Base-by-base conservation (phyloP, 805 yeast species). In the Yarrowia sp. region DNA sequence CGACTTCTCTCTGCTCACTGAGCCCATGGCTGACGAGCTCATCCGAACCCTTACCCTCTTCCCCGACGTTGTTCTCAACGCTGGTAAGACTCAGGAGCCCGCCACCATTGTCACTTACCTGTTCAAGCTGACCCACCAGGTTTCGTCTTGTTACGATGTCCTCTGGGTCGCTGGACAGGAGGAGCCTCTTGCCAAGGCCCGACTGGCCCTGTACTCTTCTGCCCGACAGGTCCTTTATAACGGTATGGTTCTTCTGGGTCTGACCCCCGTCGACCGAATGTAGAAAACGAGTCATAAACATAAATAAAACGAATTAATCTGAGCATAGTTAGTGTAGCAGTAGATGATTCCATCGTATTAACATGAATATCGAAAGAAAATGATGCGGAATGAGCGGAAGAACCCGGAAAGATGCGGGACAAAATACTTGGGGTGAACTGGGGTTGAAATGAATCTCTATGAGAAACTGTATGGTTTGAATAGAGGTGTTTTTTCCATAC, bases 181-280 rank as follows among this genome's bases (percentile, higher is more conserved):
- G 68, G 84, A 84, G 74, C 92, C 89, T 62, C 80, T 95, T 72
- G 93, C 98, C 64, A 76, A 83, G 65, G 97, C 98, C 35, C 89
- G 98, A 79, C 81, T 93, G 77, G 97, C 98, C 3, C 83, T 95
- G 69, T 95, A 92, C 77, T 81, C 88, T 63, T 82, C 97, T 68
- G 97, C 97, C 62, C 86, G 92, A 78, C 96, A 89, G 79, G 96
- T 91, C 11, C 81, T 95, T 71, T 81, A 81, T 78, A 92, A 92
- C 74, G 99, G 98, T 80, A 86, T 95, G 92, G 80, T 80, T 51
- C 80, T 95, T 73, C 80, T 95, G 73, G 97, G 98, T 65, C 83
- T 95, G 75, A 92, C 98, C 50, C 98, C 99, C n/a, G 98, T 95
- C 68, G 97, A 93, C 72, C 88, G 98, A 84, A 93, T 93, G 98